Evolutionary conservation across 2,329 filamentous ascomycete species (phyloP).

Genomic region (Cladosporium sp.): DNA sequence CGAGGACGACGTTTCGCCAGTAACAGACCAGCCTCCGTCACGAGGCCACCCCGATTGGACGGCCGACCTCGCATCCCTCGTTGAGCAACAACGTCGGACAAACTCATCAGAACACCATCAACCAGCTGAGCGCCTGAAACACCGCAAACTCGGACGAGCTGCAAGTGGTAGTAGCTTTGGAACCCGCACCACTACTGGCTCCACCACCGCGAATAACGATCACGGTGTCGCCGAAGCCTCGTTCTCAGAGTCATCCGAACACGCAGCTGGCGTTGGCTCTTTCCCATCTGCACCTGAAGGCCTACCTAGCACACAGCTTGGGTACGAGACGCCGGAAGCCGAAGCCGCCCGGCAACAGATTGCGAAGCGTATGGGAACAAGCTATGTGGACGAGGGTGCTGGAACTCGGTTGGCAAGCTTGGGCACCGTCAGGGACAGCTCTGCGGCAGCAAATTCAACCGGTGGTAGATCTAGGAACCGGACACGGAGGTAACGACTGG

Average conservation of each 20-base stretch:
- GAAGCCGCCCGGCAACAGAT: conserved; percentile 27
- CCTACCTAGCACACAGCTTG: conserved; percentile 32
- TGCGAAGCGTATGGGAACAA: conserved; percentile 30
- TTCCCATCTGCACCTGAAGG: conserved; percentile 3
- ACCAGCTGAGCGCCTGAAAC: conserved; percentile 22
- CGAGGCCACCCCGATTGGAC: conserved; percentile 1
- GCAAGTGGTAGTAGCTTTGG: conserved; percentile 19
- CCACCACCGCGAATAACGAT: neutral
- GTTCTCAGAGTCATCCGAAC: conserved; percentile 1
- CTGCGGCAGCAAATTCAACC: conserved; percentile 13
- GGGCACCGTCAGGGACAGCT: conserved; percentile 29
- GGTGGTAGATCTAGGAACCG: conserved; percentile 18
- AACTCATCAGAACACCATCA: neutral
- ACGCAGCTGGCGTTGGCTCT: neutral
- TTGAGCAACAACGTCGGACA: conserved; percentile 9
- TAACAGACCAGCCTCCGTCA: neutral
- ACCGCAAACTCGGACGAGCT: conserved; percentile 28
- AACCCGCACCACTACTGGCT: conserved; percentile 5
- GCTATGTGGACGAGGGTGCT: conserved; percentile 21
- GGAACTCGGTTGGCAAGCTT: conserved; percentile 26
- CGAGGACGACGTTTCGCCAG: too few species aligned
- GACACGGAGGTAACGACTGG: conserved; percentile 1
- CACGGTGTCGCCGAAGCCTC: neutral
- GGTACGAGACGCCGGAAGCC: conserved; percentile 31
- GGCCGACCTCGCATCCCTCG: conserved; percentile 4